These are phyloP conservation scores for Plasmodium sp. DNA, from an alignment of 169 alveolate species.

Conservation along the genomic window DNA sequence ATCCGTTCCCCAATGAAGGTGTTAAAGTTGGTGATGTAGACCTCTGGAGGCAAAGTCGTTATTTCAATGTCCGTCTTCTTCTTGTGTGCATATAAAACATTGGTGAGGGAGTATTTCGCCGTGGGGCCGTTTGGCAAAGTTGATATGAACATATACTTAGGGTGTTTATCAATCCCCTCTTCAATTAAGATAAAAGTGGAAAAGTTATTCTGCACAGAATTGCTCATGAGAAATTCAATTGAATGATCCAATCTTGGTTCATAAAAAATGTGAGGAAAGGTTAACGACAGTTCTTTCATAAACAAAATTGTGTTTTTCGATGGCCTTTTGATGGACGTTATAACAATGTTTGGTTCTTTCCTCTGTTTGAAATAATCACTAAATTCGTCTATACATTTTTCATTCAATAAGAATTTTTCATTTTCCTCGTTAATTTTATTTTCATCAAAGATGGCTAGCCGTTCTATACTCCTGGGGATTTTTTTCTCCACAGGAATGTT, in stretches of 20 bases:
- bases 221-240: constrained; percentile 86
- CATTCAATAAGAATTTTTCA: constrained; percentile 56
- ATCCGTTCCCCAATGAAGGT: constrained; percentile 98
- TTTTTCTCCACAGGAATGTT: constrained; percentile 70
- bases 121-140: constrained; percentile 97
- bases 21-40: constrained; percentile 95
- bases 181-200: constrained; percentile 92
- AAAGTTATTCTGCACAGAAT: constrained; percentile 89
- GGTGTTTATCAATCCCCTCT: constrained; percentile 91
- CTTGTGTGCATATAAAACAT: constrained; percentile 88
- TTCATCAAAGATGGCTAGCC: constrained; percentile 56
- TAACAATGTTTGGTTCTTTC: constrained; percentile 91
- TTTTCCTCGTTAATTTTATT: constrained; percentile 36
- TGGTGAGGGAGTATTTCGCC: constrained; percentile 91
- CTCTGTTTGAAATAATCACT: constrained; percentile 89
- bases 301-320: constrained; percentile 87
- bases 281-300: constrained; percentile 90
- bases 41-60: constrained; percentile 95
- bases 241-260: constrained; percentile 88
- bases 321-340: constrained; percentile 93
- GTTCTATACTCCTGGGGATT: constrained; percentile 64
- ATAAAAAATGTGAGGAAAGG: constrained; percentile 92
- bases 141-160: constrained; percentile 88
- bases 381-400: constrained; percentile 90
- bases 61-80: constrained; percentile 91